Evolutionary conservation across 768 basidiomycete genomes (phyloP).

Genomic region (Tulasnella sp.): DNA sequence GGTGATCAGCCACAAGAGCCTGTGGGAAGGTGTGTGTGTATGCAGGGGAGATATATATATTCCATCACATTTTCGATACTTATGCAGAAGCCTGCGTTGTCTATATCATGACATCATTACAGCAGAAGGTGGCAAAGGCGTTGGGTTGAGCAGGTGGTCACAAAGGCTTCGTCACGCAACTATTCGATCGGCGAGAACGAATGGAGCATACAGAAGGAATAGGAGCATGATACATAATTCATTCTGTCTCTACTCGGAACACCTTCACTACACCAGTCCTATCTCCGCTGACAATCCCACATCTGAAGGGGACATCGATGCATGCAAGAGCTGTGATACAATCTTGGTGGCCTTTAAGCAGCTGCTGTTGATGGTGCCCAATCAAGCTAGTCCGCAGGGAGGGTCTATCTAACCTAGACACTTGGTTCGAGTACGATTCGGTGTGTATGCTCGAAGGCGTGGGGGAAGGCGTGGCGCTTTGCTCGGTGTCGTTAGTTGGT

Average conservation of each 20-base stretch:
- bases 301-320: constrained; percentile 87
- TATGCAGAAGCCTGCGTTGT: no score
- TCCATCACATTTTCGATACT: no score
- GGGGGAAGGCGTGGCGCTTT: background rate
- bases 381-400: constrained; percentile 69
- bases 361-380: constrained; percentile 70
- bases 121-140: no score
- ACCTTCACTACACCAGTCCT: constrained; percentile 83
- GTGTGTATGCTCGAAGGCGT: constrained; percentile 15
- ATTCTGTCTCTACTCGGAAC: constrained; percentile 33
- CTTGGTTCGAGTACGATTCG: constrained; percentile 17
- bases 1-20: no score
- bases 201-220: background rate
- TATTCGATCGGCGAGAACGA: background rate
- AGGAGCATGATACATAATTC: background rate
- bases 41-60: no score
- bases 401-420: constrained; percentile 49
- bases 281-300: constrained; percentile 87
- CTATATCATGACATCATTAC: no score
- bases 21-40: no score
- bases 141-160: no score
- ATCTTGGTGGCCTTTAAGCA: constrained; percentile 83
- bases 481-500: constrained; percentile 10
- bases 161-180: no score
- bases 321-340: constrained; percentile 75